A percentile compares a stretch with the other conserved stretches of the same genome.
Conservation (phyloP, 805 yeast genomes). For the Kluyveromyces dobzhanskii region DNA sequence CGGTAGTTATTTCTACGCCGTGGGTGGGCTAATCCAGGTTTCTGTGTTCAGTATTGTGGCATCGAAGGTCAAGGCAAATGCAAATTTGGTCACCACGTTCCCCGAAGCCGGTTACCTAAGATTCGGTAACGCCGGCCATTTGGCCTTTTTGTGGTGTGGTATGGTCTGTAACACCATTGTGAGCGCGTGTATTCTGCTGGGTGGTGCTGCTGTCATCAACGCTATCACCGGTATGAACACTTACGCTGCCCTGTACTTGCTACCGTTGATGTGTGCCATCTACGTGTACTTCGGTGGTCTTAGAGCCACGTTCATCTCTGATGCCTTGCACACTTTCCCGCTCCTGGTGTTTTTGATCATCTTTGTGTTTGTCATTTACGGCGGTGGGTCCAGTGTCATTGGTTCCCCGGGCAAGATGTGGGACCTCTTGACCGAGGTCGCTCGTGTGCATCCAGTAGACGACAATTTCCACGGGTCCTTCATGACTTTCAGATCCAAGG, state of each 20-base stretch:
- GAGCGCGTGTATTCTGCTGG: slow-evolving; percentile 35
- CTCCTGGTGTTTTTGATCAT: slow-evolving; percentile 33
- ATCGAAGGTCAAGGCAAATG: slow-evolving; percentile 31
- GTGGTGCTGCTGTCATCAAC: slow-evolving; percentile 37
- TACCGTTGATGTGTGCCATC: slow-evolving; percentile 42
- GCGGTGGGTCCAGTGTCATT: slow-evolving; percentile 27
- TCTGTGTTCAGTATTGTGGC: slow-evolving; percentile 32
- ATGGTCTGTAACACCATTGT: slow-evolving; percentile 34
- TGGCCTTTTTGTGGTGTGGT: slow-evolving; percentile 33
- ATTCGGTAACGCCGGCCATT: slow-evolving; percentile 35
- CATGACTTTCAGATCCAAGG: slow-evolving; percentile 31
- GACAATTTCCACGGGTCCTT: slow-evolving; percentile 31
- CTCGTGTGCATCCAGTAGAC: slow-evolving; percentile 27
- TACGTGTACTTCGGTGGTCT: slow-evolving; percentile 46
- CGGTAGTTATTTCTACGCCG: slow-evolving; percentile 26
- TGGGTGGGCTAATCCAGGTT: slow-evolving; percentile 24
- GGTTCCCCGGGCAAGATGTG: slow-evolving; percentile 40
- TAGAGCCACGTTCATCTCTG: slow-evolving; percentile 45
- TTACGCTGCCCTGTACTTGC: slow-evolving; percentile 38
- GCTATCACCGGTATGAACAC: slow-evolving; percentile 37
- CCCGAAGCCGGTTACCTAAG: slow-evolving; percentile 35
- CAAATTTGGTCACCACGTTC: slow-evolving; percentile 33
- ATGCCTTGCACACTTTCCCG: slow-evolving; percentile 42
- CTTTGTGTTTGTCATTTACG: slow-evolving; percentile 30
- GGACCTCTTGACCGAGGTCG: slow-evolving; percentile 33